Conservation (phyloP, 2,329 filamentous ascomycete genomes). For the Sordariomycetes sp. region DNA sequence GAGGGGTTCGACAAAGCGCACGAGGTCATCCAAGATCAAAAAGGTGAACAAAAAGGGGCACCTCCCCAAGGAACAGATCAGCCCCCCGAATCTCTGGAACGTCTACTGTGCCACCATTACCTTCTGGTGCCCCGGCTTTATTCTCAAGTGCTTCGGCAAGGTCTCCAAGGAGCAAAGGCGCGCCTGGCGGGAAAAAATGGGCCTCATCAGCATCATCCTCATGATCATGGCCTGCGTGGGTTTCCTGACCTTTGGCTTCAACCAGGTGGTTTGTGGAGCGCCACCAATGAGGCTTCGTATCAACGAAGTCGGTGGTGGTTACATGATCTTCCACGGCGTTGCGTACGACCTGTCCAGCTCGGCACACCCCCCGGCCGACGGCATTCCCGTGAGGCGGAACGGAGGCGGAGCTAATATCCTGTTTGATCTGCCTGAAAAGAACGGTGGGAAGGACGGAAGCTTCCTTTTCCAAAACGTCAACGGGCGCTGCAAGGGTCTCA, state of each 20-base stretch:
- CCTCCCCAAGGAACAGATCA: conserved; percentile 48
- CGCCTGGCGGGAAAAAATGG: conserved; percentile 97
- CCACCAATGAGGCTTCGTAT: conserved; percentile 62
- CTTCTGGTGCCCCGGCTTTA: conserved; percentile 82
- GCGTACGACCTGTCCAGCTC: conserved; percentile 76
- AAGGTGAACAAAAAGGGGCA: conserved; percentile 34
- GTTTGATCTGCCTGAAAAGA: conserved; percentile 69
- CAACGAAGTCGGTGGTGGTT: conserved; percentile 69
- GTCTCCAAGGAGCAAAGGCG: conserved; percentile 73
- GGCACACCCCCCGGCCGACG: conserved; percentile 65
- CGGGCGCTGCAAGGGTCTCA: conserved; percentile 84
- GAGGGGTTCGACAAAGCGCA: conserved; percentile 5
- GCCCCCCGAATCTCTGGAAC: conserved; percentile 83
- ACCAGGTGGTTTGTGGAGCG: conserved; percentile 66
- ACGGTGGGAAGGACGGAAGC: conserved; percentile 83
- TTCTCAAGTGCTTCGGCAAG: conserved; percentile 78
- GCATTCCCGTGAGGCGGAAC: conserved; percentile 46
- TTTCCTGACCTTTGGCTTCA: conserved; percentile 95
- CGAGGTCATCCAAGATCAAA: conserved; percentile 46
- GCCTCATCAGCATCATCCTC: conserved; percentile 85
- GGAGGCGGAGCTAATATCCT: conserved; percentile 60
- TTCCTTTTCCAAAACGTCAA: conserved; percentile 99
- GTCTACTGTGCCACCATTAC: conserved; percentile 90
- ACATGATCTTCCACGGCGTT: conserved; percentile 92
- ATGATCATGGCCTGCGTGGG: conserved; percentile 80